phyloP scores from a whole-genome alignment of 495 filamentous ascomycete genomes.

The Penicillium silybi region DNA sequence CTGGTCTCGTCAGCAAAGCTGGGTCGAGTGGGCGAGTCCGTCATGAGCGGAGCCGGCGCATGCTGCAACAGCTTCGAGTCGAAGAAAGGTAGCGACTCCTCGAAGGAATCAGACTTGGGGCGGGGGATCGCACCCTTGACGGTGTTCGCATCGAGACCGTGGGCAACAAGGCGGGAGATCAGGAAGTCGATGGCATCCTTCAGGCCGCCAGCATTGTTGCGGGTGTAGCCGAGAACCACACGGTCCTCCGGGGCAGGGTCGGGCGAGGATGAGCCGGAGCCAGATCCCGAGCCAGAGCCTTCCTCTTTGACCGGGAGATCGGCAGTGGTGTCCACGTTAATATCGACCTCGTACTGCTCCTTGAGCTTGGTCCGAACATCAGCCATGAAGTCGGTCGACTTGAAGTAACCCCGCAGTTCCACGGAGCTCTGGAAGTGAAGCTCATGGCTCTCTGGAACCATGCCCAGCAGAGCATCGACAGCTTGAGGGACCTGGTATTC shows the following conservation, averaged over 20 bases:
- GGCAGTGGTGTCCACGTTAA: conserved; percentile 57
- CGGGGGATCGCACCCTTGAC: conserved; percentile 92
- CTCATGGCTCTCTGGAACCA: conserved; percentile 95
- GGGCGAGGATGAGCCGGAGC: conserved; percentile 27
- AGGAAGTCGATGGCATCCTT: conserved; percentile 96
- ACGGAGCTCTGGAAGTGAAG: conserved; percentile 72
- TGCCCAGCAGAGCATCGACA: conserved; percentile 91
- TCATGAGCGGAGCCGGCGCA: conserved; percentile 70
- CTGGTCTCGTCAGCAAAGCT: conserved; percentile 73
- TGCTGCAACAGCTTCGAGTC: conserved; percentile 93
- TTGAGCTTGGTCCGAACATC: conserved; percentile 81
- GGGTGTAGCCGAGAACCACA: conserved; percentile 74
- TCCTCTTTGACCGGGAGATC: conserved; percentile 31
- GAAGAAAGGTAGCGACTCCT: conserved; percentile 93
- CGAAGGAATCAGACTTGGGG: conserved; percentile 97
- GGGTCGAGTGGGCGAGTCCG: conserved; percentile 79
- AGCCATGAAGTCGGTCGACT: conserved; percentile 68
- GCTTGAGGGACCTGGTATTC: conserved; percentile 96
- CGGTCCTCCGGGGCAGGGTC: conserved; percentile 44
- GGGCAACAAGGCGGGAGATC: conserved; percentile 72
- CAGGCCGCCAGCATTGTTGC: conserved; percentile 93
- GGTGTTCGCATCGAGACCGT: conserved; percentile 77
- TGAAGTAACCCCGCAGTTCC: conserved; percentile 72
- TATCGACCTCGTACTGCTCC: conserved; percentile 84
- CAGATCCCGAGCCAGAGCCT: conserved; percentile 1